Evolutionary conservation across 192 early-diverging fungal genomes (phyloP), one percentile per base, ranked within the genome.

Genomic region (Chytriomyces sp.): DNA sequence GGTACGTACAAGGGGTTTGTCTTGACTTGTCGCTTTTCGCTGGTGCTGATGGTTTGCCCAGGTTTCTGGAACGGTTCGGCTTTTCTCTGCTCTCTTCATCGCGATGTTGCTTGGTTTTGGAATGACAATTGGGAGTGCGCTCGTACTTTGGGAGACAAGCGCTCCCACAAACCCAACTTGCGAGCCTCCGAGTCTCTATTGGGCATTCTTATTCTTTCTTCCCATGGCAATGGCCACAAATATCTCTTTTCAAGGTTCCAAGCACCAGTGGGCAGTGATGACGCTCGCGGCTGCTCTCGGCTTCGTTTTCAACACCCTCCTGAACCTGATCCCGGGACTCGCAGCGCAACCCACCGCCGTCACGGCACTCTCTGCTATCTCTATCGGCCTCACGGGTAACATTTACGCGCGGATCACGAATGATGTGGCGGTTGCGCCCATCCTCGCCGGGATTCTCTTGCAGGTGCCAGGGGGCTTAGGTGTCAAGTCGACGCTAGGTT

Each of bases 401-500:
- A 75, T 91, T 40, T 89, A 94, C 75, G 88, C 91, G 4, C 82
- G 89, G 5, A 70, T 96, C 28, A 90, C 89, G 32, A 85, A 90
- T 60, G 81, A 88, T 33, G 85, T 92, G 7, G 92, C 91, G 5
- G 87, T 95, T 74, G 91, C 89, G 34, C 91, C 92, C 19, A 86
- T 97, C 52, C 76, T 95, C 33, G 87, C 88, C 60, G 93, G 93
- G n/a, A 90, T 95, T 3, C 79, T 91, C 37, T 77, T 95, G 37
- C 79, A 94, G 72, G 93, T 93, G 0, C 95, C 93, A 3, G 93
- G 93, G 44, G 87, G 85, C 72, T 73, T 94, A 10, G 90, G 91
- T 37, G 86, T 94, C 14, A 75, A 82, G 39, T 80, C 78, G 3
- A 81, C 84, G 14, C 76, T 93, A 54, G 82, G 86, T 0, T 87